Conservation (phyloP, 768 basidiomycete species). For the Termitomyces sp. region DNA sequence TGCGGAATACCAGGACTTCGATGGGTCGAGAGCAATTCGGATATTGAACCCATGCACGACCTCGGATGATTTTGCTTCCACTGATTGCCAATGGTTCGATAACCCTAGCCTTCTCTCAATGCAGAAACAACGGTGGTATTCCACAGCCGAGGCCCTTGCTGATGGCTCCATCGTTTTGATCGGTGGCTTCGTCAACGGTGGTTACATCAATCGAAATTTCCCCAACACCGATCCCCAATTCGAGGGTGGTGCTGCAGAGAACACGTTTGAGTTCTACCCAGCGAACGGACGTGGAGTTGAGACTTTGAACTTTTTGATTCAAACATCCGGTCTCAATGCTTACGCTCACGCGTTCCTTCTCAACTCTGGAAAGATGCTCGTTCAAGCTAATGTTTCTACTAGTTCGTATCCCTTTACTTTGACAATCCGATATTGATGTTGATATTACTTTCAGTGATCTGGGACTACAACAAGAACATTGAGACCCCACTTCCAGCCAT, state of each 20-base stretch:
- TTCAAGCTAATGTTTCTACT: slow-evolving; percentile 80
- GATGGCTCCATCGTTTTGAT: slow-evolving; percentile 80
- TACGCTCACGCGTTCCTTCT: slow-evolving; percentile 75
- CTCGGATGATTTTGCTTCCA: slow-evolving; percentile 40
- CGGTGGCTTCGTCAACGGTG: slow-evolving; percentile 77
- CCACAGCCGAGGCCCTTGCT: slow-evolving; percentile 65
- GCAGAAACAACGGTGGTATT: slow-evolving; percentile 76
- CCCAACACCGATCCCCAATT: slow-evolving; percentile 66
- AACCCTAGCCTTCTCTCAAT: slow-evolving; percentile 58
- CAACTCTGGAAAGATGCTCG: slow-evolving; percentile 73
- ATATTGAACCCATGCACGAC: slow-evolving; percentile 73
- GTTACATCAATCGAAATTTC: slow-evolving; percentile 74
- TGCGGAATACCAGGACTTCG: slow-evolving; percentile 72
- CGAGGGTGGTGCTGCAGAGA: slow-evolving; percentile 75
- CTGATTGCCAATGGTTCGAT: slow-evolving; percentile 73
- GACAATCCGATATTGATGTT: not conserved
- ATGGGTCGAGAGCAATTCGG: slow-evolving; percentile 81
- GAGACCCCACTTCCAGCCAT: slow-evolving; percentile 69
- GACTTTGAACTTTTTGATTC: slow-evolving; percentile 65
- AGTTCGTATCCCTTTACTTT: slow-evolving; percentile 39
- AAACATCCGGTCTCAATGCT: slow-evolving; percentile 75
- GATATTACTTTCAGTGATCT: slow-evolving; percentile 27
- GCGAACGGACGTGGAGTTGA: slow-evolving; percentile 44
- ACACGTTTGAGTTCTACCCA: slow-evolving; percentile 84
- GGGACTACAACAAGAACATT: slow-evolving; percentile 52